A percentile compares a stretch with the other conserved stretches of the same genome.
phyloP scores from a whole-genome alignment of 352 stramenopile species.

The Phytopythium helicoides region DNA sequence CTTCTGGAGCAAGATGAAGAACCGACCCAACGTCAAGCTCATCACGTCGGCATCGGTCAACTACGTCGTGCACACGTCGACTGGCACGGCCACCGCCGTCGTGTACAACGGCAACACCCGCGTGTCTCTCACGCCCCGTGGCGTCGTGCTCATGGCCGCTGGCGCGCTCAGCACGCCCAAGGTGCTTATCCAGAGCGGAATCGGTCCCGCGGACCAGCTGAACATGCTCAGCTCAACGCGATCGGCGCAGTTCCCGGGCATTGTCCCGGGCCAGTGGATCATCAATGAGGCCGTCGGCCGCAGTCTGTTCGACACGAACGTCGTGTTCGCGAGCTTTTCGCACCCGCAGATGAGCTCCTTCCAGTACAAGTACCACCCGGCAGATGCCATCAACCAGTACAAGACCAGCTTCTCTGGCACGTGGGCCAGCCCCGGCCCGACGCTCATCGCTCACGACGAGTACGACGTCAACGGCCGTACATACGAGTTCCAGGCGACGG shows the following conservation, averaged over 20 bases:
- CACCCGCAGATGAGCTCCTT: slow-evolving; percentile 57
- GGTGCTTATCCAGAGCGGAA: slow-evolving; percentile 75
- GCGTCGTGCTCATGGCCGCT: slow-evolving; percentile 70
- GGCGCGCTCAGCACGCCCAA: slow-evolving; percentile 74
- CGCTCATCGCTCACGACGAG: slow-evolving; percentile 62
- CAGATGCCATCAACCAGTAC: slow-evolving; percentile 52
- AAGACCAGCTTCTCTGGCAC: slow-evolving; percentile 32
- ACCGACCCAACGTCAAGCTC: slow-evolving; percentile 50
- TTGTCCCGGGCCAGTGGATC: slow-evolving; percentile 34
- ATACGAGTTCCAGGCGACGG: slow-evolving; percentile 67
- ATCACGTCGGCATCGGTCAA: slow-evolving; percentile 43
- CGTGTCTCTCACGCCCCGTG: slow-evolving; percentile 35
- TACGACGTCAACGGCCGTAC: slow-evolving; percentile 43
- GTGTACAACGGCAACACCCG: slow-evolving; percentile 40
- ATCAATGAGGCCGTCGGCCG: slow-evolving; percentile 55
- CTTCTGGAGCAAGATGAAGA: slow-evolving; percentile 47
- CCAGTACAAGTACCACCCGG: slow-evolving; percentile 22
- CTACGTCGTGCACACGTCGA: slow-evolving; percentile 39
- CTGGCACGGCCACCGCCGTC: slow-evolving; percentile 40
- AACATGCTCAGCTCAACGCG: slow-evolving; percentile 24
- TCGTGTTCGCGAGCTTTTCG: slow-evolving; percentile 43
- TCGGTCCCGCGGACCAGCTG: slow-evolving; percentile 66
- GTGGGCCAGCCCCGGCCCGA: slow-evolving; percentile 41
- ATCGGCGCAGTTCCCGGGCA: slow-evolving; percentile 40
- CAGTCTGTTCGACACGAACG: slow-evolving; percentile 58